These are phyloP conservation scores for Pestalotiopsis sp. DNA, from an alignment of 2,329 filamentous ascomycete species.

Conservation along the genomic window DNA sequence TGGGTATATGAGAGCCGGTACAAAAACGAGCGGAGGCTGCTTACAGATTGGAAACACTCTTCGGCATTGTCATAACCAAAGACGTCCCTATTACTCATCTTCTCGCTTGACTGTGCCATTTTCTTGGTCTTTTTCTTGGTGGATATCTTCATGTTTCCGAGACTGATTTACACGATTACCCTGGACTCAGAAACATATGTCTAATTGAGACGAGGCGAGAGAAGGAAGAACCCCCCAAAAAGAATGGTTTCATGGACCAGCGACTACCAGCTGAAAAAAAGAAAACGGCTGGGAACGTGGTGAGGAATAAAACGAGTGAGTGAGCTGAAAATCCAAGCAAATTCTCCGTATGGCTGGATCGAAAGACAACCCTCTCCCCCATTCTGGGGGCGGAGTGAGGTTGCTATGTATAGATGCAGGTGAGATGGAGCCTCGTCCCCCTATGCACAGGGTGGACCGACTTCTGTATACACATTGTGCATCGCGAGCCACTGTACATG, in stretches of 20 bases:
- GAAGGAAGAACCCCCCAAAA: background rate
- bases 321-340: conserved; percentile 18
- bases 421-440: background rate
- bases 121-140: background rate
- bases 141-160: background rate
- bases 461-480: conserved; percentile 23
- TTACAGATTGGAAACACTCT: background rate
- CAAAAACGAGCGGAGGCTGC: background rate
- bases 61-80: background rate
- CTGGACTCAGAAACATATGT: conserved; percentile 18
- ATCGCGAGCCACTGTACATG: background rate
- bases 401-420: background rate
- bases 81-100: background rate
- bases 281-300: conserved; percentile 12
- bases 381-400: background rate
- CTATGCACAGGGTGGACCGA: conserved; percentile 1
- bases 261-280: conserved; percentile 12
- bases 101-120: background rate
- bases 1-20: background rate
- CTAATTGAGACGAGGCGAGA: conserved; percentile 12
- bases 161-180: background rate
- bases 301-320: conserved; percentile 22
- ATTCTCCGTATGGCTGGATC: conserved; percentile 18
- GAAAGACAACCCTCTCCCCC: conserved; percentile 7
- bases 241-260: background rate